Base-by-base conservation (phyloP, 1,139 yeast genomes). In the Hansenula sp. region DNA sequence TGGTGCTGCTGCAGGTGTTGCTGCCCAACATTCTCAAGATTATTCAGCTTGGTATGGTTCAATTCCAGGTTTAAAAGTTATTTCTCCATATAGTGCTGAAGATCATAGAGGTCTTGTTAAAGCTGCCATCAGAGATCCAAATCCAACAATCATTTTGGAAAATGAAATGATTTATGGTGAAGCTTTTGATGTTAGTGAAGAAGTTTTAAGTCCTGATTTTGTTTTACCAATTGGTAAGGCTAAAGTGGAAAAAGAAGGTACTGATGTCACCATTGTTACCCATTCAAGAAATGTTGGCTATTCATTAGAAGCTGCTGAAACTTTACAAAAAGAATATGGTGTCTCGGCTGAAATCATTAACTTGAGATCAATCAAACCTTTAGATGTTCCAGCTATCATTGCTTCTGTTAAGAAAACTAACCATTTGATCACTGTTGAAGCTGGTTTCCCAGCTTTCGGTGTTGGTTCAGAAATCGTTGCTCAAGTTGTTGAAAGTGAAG, bases 1-100 rank as follows among this genome's bases (percentile, higher is more conserved):
- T 70, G 99, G 99, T 71, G 96, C 99, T 42, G 97, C 99, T 58
- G 97, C 97, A 41, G 98, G 99, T 79, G 99, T 93, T 59, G 99
- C 81, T 59, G 99, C 99, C 48, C 99, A 93, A 72, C 99, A 93
- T 74, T 93, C 99, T 36, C 99, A 93, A 74, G 96, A 90, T 72
- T 93, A 82, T 69, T 79, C 97, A 47, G 90, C 96, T 44, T 93
- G 99, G 99, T 93, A 94, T 72, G 98, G 97, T 56, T 76, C 96
- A 45, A 90, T 94, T 58, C 99, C 99, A 47, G 99, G 99, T 67
- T 78, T 93, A 66, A 93, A 94, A 77, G 99, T 93, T 40, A 72
- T 93, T 42, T 88, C 96, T 44, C 99, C 99, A 45, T 93, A 84
- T 74, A 83, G 95, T 46, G 88, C 98, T 44, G 97, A 87, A 71